Evolutionary conservation across 805 yeast genomes (phyloP).

Genomic region (Metschnikowia baotianmanensis): DNA sequence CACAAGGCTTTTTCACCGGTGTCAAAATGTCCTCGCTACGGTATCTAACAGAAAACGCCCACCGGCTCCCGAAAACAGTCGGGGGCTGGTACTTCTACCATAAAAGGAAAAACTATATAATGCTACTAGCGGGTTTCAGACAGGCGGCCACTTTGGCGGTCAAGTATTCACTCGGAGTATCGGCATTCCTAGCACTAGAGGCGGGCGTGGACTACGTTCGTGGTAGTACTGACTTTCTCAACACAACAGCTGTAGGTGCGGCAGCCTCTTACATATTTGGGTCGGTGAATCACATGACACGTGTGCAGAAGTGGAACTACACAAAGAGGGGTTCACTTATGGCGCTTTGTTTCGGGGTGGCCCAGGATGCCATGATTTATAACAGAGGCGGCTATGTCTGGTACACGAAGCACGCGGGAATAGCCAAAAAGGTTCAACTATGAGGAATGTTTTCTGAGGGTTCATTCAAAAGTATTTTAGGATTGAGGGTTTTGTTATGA

Average conservation of each 20-base stretch:
- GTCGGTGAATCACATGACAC: constrained; percentile 39
- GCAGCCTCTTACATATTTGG: constrained; percentile 54
- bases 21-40: constrained; percentile 52
- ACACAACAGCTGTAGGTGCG: constrained; percentile 59
- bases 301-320: constrained; percentile 41
- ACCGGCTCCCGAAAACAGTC: constrained; percentile 68
- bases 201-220: constrained; percentile 51
- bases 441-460: too few relatives aligned
- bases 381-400: constrained; percentile 62
- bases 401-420: constrained; percentile 38
- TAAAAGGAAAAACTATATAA: constrained; percentile 75
- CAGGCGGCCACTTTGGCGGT: constrained; percentile 43
- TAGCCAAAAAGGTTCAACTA: background rate
- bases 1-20: constrained; percentile 60
- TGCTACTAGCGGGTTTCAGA: constrained; percentile 54
- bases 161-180: constrained; percentile 41
- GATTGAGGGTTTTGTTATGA: too few relatives aligned
- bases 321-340: constrained; percentile 52
- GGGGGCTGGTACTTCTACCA: constrained; percentile 91
- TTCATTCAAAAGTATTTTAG: too few relatives aligned
- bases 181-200: constrained; percentile 58
- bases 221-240: constrained; percentile 56
- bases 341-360: constrained; percentile 61
- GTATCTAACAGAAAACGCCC: constrained; percentile 78
- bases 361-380: constrained; percentile 62